Percentiles rank a stretch among this genome's conserved stretches.
phyloP scores from a whole-genome alignment of 2,329 filamentous ascomycete species.

The Pseudogymnoascus pannorum region DNA sequence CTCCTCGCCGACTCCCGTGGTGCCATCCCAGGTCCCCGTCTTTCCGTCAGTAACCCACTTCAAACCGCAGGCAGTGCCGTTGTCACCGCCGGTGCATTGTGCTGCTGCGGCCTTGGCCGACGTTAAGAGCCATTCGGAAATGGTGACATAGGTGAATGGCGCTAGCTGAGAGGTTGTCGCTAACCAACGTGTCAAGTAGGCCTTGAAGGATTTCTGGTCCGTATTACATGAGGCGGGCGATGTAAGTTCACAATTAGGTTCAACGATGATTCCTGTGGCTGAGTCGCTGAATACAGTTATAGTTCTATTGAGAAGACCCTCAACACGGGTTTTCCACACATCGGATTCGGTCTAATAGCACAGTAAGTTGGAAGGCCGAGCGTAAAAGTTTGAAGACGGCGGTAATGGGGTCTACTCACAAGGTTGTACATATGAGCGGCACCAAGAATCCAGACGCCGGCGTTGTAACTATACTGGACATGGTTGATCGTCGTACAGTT shows the following conservation, averaged over 20 bases:
- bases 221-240: slow-evolving; percentile 44
- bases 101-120: slow-evolving; percentile 48
- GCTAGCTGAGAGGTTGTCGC: slow-evolving; percentile 51
- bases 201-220: slow-evolving; percentile 61
- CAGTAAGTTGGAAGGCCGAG: slow-evolving; percentile 6
- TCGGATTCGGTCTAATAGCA: slow-evolving; percentile 31
- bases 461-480: slow-evolving; percentile 64
- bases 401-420: slow-evolving; percentile 35
- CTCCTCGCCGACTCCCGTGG: slow-evolving; percentile 46
- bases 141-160: slow-evolving; percentile 41
- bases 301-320: slow-evolving; percentile 29
- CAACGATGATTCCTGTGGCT: slow-evolving; percentile 48
- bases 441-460: slow-evolving; percentile 55
- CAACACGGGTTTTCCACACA: slow-evolving; percentile 31
- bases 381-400: slow-evolving; percentile 54
- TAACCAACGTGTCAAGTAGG: slow-evolving; percentile 55
- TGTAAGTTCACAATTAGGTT: slow-evolving; percentile 50
- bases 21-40: slow-evolving; percentile 34
- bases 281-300: slow-evolving; percentile 32
- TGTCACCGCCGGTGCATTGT: slow-evolving; percentile 42
- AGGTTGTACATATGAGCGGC: slow-evolving; percentile 41
- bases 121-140: slow-evolving; percentile 43
- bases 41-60: slow-evolving; percentile 34
- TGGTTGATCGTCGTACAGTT: slow-evolving; percentile 47
- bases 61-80: slow-evolving; percentile 37